A percentile compares a stretch with the other conserved stretches of the same genome.
These are phyloP conservation scores for Nicotiana attenuata DNA, from an alignment of 257 asterid genomes.

Conservation along the genomic window DNA sequence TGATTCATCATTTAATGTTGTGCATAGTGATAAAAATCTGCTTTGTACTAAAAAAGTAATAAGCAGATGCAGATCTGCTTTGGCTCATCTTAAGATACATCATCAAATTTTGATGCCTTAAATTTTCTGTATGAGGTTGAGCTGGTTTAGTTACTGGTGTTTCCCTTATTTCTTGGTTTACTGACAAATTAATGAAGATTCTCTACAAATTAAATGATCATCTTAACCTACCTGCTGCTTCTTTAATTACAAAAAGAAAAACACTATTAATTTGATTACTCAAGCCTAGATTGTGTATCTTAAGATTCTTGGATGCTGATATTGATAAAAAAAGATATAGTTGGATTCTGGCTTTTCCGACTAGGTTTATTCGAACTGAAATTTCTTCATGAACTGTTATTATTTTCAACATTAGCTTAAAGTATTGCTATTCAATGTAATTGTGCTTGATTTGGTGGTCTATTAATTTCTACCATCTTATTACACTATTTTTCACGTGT, in stretches of 20 bases:
- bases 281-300: background rate
- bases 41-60: background rate
- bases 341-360: no score
- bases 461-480: background rate
- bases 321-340: background rate
- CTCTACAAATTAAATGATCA: no score
- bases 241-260: no score
- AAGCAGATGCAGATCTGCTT: background rate
- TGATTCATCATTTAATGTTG: background rate
- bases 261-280: no score
- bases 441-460: background rate
- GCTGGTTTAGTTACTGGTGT: background rate
- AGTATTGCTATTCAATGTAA: no score
- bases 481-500: background rate
- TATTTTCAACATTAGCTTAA: no score
- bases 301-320: background rate
- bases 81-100: background rate
- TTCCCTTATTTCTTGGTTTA: no score
- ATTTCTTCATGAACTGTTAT: no score
- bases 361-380: no score
- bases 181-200: no score
- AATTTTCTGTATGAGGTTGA: background rate
- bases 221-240: no score
- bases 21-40: background rate
- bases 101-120: background rate